Base-by-base conservation (phyloP, 192 early-diverging fungal species). In the Dissophora ornata region DNA sequence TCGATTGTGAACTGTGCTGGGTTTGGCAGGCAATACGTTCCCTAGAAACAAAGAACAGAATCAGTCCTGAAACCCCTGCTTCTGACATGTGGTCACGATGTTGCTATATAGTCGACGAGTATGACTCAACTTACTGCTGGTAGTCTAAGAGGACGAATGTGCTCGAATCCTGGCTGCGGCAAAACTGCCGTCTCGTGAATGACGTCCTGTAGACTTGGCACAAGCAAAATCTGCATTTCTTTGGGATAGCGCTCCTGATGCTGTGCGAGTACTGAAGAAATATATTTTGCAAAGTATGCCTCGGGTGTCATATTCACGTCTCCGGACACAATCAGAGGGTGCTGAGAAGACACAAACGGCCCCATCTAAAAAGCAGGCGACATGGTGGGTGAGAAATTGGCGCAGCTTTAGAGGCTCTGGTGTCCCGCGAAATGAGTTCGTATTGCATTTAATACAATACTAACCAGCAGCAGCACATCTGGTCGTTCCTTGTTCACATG, bases 1-100 rank as follows among this genome's bases (percentile, higher is more conserved):
- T 99, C 97, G 67, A 98, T 82, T 0, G 78, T 77, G 38, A 98
- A 87, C 64, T 92, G 91, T 4, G 88, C 87, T 11, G 97, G 97
- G 74, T 99, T 99, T 25, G 88, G 85, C 10, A 86, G 64, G 44
- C 81, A 84, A 24, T 62, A 60, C 13, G 64, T 79, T n/a, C 53
- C 32, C 71, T 62, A 57, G 13, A 25, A 24, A 25, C 7, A 40
- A 21, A 48, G 7, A 40, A 50, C 18, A 45, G 13, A 22, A 22
- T 11, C 2, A 28, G n/a, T n/a, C n/a, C n/a, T n/a, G n/a, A n/a
- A n/a, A n/a, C n/a, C n/a, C n/a, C n/a, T n/a, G n/a, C n/a, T n/a
- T n/a, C n/a, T n/a, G n/a, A n/a, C n/a, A n/a, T n/a, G n/a, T n/a
- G n/a, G n/a, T n/a, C n/a, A n/a, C n/a, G n/a, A n/a, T n/a, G n/a